Conservation (phyloP, 2,329 filamentous ascomycete genomes). For the Epichloe uncinata region DNA sequence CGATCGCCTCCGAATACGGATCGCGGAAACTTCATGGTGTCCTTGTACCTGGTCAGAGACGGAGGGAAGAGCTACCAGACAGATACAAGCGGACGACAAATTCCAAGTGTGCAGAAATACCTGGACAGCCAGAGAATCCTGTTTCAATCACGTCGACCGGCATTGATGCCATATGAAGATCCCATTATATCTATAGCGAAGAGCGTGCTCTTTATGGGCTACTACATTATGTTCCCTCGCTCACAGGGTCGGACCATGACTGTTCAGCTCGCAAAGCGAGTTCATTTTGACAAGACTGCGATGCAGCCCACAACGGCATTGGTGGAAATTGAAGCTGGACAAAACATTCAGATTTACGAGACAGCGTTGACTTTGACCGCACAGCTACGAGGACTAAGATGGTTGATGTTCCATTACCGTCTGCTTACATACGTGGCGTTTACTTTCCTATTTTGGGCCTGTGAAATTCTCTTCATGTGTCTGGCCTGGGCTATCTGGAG, state of each 20-base stretch:
- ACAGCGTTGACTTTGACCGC: conserved; percentile 58
- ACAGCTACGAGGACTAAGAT: conserved; percentile 61
- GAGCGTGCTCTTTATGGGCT: conserved; percentile 49
- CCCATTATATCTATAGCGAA: conserved; percentile 49
- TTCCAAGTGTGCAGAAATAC: conserved; percentile 16
- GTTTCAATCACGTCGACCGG: conserved; percentile 56
- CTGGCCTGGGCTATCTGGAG: conserved; percentile 48
- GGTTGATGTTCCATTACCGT: conserved; percentile 78
- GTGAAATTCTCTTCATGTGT: conserved; percentile 55
- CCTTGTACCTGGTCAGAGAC: conserved; percentile 51
- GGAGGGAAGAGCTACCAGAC: not conserved
- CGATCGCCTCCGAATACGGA: conserved; percentile 62
- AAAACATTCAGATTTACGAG: conserved; percentile 63
- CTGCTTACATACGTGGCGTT: conserved; percentile 56
- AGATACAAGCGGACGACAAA: not conserved
- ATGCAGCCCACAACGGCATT: conserved; percentile 32
- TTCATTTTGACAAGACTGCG: conserved; percentile 43
- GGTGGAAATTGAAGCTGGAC: conserved; percentile 55
- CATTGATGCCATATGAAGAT: conserved; percentile 68
- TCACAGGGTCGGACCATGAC: conserved; percentile 49
- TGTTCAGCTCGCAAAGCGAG: conserved; percentile 61
- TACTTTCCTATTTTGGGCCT: conserved; percentile 60
- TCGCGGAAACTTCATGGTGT: conserved; percentile 90
- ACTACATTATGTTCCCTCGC: conserved; percentile 54
- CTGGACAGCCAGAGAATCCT: conserved; percentile 31